phyloP scores from a whole-genome alignment of 2,329 filamentous ascomycete species.

The Hypoxylon sp. region DNA sequence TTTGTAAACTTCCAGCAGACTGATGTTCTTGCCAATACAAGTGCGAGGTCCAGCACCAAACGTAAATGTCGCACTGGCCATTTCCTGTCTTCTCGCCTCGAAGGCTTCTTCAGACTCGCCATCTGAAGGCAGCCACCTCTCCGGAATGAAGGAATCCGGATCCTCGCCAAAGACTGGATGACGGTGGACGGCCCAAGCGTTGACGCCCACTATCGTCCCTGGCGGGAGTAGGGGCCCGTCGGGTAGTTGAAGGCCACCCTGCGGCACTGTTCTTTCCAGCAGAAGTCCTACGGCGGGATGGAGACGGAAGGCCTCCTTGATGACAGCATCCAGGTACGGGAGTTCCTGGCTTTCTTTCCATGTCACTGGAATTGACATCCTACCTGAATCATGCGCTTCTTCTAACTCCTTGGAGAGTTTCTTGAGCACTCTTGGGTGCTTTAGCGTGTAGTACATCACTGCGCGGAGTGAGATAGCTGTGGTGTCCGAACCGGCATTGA shows the following conservation, averaged over 20 bases:
- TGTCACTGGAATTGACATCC: background rate
- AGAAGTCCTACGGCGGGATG: conserved; percentile 71
- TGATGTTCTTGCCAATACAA: conserved; percentile 42
- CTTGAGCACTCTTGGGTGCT: background rate
- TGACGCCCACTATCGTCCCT: conserved; percentile 71
- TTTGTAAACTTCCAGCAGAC: conserved; percentile 39
- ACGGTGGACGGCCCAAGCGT: conserved; percentile 71
- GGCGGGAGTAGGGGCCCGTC: conserved; percentile 62
- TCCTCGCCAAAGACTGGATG: conserved; percentile 68
- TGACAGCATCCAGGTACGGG: conserved; percentile 71
- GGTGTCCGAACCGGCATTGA: conserved; percentile 12
- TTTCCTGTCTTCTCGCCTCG: conserved; percentile 1
- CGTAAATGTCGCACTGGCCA: background rate
- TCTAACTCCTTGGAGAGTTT: conserved; percentile 3
- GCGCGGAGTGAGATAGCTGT: conserved; percentile 3
- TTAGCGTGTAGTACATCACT: conserved; percentile 2
- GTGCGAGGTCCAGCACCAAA: conserved; percentile 23
- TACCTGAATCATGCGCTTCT: background rate
- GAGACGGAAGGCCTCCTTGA: conserved; percentile 73
- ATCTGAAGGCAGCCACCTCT: conserved; percentile 60
- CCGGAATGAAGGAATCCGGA: conserved; percentile 66
- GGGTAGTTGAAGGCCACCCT: conserved; percentile 63
- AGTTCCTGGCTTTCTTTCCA: conserved; percentile 48
- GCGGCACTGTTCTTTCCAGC: conserved; percentile 70
- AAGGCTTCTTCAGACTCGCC: background rate